Percentiles rank a stretch among this genome's conserved stretches.
Conservation (phyloP, 805 yeast genomes). For the Kodamaea laetipori region DNA sequence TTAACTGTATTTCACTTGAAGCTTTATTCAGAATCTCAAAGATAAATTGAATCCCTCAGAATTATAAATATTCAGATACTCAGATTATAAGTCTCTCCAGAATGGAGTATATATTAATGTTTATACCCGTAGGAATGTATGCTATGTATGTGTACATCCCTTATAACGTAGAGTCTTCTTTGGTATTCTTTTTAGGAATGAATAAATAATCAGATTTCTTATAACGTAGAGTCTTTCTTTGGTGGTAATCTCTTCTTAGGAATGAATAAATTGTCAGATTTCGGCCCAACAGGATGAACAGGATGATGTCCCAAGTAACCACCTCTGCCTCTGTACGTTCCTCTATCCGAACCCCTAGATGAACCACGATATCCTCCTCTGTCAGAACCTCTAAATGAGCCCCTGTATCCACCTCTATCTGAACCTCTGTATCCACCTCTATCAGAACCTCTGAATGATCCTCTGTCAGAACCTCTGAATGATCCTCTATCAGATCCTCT, state of each 20-base stretch:
- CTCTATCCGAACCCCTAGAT: neutral
- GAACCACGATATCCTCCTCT: neutral
- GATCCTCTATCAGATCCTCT: neutral
- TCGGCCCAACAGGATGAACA: neutral
- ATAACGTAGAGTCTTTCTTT: constrained; percentile 5
- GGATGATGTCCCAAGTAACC: no score
- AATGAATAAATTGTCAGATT: constrained; percentile 18
- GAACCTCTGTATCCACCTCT: no score
- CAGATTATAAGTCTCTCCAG: no score
- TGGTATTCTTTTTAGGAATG: constrained; percentile 16
- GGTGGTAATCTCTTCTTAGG: constrained; percentile 15
- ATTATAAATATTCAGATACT: no score
- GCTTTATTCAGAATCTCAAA: no score
- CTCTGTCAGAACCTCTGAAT: constrained; percentile 1
- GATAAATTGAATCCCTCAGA: no score
- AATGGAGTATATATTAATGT: constrained; percentile 4
- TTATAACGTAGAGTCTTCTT: constrained; percentile 6
- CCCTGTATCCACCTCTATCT: neutral
- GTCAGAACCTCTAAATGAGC: neutral
- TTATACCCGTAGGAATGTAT: neutral
- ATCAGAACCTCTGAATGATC: neutral
- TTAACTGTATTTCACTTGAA: no score
- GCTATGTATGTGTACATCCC: neutral
- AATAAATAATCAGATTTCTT: constrained; percentile 16
- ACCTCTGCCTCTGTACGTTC: no score